Evolutionary conservation across 148 eudicot genomes (phyloP), one percentile per base, ranked within the genome.

Genomic region (Camellia granthamiana): DNA sequence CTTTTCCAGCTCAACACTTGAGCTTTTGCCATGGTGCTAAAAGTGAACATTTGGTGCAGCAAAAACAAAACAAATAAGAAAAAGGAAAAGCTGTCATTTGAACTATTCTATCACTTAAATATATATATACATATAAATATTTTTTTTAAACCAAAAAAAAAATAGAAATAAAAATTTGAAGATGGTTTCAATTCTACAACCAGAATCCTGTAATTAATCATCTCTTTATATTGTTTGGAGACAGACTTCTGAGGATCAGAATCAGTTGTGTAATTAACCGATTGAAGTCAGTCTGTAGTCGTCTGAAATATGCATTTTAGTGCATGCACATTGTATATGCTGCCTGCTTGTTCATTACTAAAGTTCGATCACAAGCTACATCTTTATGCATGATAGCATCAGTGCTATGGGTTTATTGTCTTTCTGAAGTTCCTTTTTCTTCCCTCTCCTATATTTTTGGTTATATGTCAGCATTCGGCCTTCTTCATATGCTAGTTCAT

Each of bases 211-310:
- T 16, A 16, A 16, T 58, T 73, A 15, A 56, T 56, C 46, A 5
- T 55, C 19, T 55, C 18, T 16, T 56, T 16, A 74, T 74, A 38
- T 54, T 6, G 43, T 13, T 70, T 47, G 19, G 11, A 72, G 49
- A 19, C 6, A 72, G 49, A 19, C 6, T 58, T 56, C 42, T 41
- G 47, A 75, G 51, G 52, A 14, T 62, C 59, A 75, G 52, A 42
- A 10, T 62, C 16, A 74, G 63, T 74, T 74, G 47, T 58, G 66
- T 58, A 75, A 74, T 58, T 59, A 9, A 18, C 52, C 51, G 13
- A 8, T 8, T 58, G 65, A 56, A 42, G 62, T 13, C 38, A 75
- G 38, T 18, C 15, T 41, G 14, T 59, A 75, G 67, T 13, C 51
- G 9, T 16, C 43, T 16, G 0, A 42, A 41, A 46, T 56, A 18